These are phyloP conservation scores for Colletotrichum magnum DNA, from an alignment of 2,329 filamentous ascomycete genomes.

Conservation along the genomic window DNA sequence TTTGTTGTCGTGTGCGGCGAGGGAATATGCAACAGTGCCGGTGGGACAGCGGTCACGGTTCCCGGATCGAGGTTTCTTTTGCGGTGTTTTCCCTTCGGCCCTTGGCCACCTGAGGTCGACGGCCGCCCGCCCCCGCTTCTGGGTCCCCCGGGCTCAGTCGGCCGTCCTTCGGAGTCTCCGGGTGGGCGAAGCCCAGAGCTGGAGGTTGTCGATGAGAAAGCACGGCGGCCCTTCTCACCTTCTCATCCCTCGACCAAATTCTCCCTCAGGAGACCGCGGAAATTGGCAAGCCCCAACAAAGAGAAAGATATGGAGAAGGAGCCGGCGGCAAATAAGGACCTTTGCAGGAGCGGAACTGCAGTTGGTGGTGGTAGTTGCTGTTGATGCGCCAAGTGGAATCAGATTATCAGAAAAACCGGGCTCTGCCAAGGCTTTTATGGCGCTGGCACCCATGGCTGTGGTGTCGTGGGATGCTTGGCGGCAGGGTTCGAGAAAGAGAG, in stretches of 20 bases:
- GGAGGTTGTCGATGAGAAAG: no score
- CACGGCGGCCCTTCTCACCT: no score
- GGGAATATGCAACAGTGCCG: background rate
- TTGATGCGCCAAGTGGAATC: background rate
- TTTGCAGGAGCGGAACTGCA: background rate
- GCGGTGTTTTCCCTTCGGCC: background rate
- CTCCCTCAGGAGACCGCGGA: constrained; percentile 1
- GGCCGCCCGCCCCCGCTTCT: background rate
- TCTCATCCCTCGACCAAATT: no score
- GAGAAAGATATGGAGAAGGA: background rate
- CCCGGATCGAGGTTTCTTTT: background rate
- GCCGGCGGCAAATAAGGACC: background rate
- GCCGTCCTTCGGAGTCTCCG: background rate
- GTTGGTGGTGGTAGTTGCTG: background rate
- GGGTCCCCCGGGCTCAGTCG: background rate
- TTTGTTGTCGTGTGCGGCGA: background rate
- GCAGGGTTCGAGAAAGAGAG: constrained; percentile 16
- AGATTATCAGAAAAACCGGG: constrained; percentile 1
- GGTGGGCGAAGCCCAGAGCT: background rate
- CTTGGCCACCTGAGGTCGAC: background rate
- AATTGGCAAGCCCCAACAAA: background rate
- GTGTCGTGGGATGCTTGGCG: constrained; percentile 25
- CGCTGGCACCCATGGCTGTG: constrained; percentile 11
- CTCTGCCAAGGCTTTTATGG: constrained; percentile 17
- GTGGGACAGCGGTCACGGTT: background rate